These are phyloP conservation scores for Pyrrhoderma noxium DNA, from an alignment of 1,284 basidiomycete species.

Conservation along the genomic window DNA sequence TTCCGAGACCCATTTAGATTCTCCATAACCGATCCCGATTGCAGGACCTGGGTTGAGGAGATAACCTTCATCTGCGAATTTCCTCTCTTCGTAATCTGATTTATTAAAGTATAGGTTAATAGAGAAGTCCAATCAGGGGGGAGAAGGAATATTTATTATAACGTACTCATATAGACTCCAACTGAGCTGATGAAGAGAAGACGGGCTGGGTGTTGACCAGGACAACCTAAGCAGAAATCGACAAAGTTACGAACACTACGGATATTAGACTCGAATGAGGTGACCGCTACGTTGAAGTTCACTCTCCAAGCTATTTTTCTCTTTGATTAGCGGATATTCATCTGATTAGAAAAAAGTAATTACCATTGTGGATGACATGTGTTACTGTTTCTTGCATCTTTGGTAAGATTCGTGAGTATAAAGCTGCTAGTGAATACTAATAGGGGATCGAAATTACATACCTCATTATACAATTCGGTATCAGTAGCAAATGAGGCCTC, in stretches of 20 bases:
- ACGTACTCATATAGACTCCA: constrained; percentile 9
- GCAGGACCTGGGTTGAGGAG: constrained; percentile 5
- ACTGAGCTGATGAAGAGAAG: constrained; percentile 22
- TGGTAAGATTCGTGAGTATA: not conserved
- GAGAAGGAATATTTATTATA: not conserved
- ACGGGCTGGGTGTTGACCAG: constrained; percentile 16
- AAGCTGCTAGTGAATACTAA: no score
- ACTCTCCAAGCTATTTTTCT: constrained; percentile 35
- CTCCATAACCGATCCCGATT: constrained; percentile 41
- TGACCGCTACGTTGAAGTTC: constrained; percentile 34
- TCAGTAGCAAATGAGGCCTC: constrained; percentile 7
- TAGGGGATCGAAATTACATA: not conserved
- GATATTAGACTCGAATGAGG: constrained; percentile 31
- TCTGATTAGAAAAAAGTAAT: not conserved
- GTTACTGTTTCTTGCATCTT: constrained; percentile 22
- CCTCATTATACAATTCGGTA: not conserved
- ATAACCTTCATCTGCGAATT: not conserved
- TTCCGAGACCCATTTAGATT: constrained; percentile 52
- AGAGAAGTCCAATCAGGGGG: not conserved
- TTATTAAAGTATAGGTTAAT: not conserved
- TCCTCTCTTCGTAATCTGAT: not conserved
- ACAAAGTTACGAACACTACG: constrained; percentile 33
- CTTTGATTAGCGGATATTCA: not conserved
- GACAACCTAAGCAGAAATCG: constrained; percentile 32
- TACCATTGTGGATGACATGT: constrained; percentile 31